Percentiles rank a stretch among this genome's conserved stretches.
These are phyloP conservation scores for Fusarium clavum DNA, from an alignment of 2,329 filamentous ascomycete genomes.

Conservation along the genomic window DNA sequence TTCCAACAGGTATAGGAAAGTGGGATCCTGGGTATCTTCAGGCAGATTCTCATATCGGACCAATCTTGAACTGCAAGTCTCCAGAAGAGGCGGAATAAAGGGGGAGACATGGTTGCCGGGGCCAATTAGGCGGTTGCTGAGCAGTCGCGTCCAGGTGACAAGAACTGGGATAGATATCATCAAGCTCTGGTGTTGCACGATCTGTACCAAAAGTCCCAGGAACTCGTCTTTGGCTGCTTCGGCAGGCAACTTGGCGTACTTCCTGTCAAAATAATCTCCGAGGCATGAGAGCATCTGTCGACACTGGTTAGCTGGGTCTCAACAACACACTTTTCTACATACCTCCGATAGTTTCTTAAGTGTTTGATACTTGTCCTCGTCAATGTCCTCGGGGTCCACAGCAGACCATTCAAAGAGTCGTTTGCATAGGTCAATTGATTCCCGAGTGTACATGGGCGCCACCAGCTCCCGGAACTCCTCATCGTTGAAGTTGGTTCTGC, in stretches of 20 bases:
- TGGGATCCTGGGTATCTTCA: slow-evolving; percentile 82
- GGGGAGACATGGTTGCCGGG: slow-evolving; percentile 68
- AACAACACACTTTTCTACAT: slow-evolving; percentile 42
- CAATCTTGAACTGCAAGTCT: slow-evolving; percentile 84
- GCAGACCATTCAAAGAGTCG: slow-evolving; percentile 83
- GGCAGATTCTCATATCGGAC: slow-evolving; percentile 90
- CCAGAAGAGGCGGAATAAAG: slow-evolving; percentile 80
- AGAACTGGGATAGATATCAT: slow-evolving; percentile 93
- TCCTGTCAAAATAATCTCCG: slow-evolving; percentile 84
- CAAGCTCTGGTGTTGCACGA: slow-evolving; percentile 87
- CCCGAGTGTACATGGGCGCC: slow-evolving; percentile 80
- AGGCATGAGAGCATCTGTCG: slow-evolving; percentile 83
- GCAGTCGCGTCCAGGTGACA: slow-evolving; percentile 86
- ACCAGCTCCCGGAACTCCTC: slow-evolving; percentile 83
- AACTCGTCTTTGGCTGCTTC: slow-evolving; percentile 77
- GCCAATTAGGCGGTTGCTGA: slow-evolving; percentile 77
- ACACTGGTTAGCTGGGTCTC: background rate
- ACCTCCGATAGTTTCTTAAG: slow-evolving; percentile 96
- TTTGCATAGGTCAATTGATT: slow-evolving; percentile 76
- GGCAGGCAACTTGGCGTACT: slow-evolving; percentile 73
- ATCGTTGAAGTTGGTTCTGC: slow-evolving; percentile 77
- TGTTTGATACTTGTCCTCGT: slow-evolving; percentile 91
- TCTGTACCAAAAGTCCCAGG: slow-evolving; percentile 80
- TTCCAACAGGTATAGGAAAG: slow-evolving; percentile 84
- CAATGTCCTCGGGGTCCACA: slow-evolving; percentile 83